Evolutionary conservation across 2,329 filamentous ascomycete species (phyloP), one percentile per base, ranked within the genome.

Genomic region (Zymoseptoria ardabiliae): DNA sequence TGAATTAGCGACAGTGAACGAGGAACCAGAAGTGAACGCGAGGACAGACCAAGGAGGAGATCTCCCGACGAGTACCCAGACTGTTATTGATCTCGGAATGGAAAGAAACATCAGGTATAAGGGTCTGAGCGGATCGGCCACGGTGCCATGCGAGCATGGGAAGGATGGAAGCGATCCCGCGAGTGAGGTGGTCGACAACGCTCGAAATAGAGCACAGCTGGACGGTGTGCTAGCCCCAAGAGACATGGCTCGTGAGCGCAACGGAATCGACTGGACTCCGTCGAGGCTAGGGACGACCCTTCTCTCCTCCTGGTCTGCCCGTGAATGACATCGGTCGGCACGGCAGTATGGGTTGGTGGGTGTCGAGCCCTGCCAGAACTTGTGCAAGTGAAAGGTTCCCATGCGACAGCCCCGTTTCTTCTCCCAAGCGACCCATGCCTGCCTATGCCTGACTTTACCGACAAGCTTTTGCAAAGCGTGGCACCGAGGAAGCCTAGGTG

Each of bases 321-420:
- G 55, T 45, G 48, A 51, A 57, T 62, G 60, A 62, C 60, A 62
- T 62, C 60, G 60, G 57, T 58, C 25, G 51, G 59, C 59, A 61
- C 56, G 56, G 53, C 28, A 50, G 48, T 35, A n/a, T 45, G 35
- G 35, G 35, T 45, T 45, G 35, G 35, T 45, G 13, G 17, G 35
- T 45, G 35, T 41, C 11, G 4, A 41, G 11, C 35, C 35, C 17
- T 45, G 35, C 35, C 13, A 45, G 35, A n/a, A 13, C 35, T 45
- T n/a, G 35, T 45, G 35, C 7, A 9, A 28, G 25, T 9, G 35
- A 6, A 45, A 17, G 35, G 11, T 45, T 45, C 35, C 35, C 35
- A 45, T 45, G 35, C 17, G 35, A 13, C 13, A 45, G 35, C 35
- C 35, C 35, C 35, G 35, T 45, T 45, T 45, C 13, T 45, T 13